Evolutionary conservation across 306 rosid genomes (phyloP).

Genomic region (Myrica gale): DNA sequence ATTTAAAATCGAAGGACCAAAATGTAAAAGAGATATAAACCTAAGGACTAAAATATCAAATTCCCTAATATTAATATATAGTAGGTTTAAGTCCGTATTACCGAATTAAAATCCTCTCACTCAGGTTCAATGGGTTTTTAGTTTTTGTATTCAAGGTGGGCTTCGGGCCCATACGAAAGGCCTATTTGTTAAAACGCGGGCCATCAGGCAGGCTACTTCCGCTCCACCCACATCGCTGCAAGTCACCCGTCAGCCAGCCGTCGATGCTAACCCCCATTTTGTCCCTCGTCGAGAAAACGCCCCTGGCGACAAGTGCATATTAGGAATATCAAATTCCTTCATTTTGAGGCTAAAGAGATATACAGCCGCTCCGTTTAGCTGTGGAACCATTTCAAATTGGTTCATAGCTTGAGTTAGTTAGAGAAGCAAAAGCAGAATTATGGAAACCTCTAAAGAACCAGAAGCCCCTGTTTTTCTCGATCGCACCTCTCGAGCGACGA

Average conservation of each 20-base stretch:
- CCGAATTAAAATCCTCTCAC: too few species aligned
- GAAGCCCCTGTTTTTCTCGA: constrained; percentile 44
- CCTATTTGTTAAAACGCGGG: background rate
- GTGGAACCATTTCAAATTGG: background rate
- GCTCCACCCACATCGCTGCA: background rate
- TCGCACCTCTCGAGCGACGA: constrained; percentile 63
- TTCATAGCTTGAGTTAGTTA: background rate
- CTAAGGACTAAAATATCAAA: too few species aligned
- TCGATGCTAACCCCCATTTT: background rate
- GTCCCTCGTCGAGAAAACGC: background rate
- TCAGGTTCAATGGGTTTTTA: too few species aligned
- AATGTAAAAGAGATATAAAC: too few species aligned
- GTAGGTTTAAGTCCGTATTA: too few species aligned
- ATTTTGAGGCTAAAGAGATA: background rate
- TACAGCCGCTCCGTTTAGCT: too few species aligned
- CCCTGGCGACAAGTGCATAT: background rate
- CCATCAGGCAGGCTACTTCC: background rate
- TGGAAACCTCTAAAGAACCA: constrained; percentile 38
- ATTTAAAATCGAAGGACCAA: too few species aligned
- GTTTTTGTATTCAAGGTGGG: background rate
- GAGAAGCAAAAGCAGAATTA: constrained; percentile 6
- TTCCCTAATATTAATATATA: too few species aligned
- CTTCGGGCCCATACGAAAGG: background rate
- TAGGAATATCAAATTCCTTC: background rate
- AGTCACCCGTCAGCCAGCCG: background rate